Evolutionary conservation across 768 basidiomycete species (phyloP).

Genomic region (Rhizopogon vinicolor): DNA sequence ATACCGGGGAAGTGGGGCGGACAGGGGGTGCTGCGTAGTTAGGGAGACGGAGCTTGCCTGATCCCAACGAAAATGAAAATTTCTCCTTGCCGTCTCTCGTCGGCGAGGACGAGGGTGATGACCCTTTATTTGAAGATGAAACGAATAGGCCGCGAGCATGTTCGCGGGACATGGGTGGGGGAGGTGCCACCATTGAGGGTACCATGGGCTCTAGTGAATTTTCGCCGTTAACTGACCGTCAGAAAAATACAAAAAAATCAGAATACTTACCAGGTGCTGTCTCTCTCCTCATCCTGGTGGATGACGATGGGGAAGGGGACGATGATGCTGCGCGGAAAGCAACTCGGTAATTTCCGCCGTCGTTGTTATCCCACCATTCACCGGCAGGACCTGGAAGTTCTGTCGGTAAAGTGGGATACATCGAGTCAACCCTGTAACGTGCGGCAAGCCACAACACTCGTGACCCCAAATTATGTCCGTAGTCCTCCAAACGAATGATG

Average conservation of each 20-base stretch:
- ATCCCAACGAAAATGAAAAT: not conserved
- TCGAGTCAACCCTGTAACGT: constrained; percentile 35
- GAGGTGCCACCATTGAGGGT: not conserved
- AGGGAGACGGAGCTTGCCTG: constrained; percentile 23
- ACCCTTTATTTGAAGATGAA: not conserved
- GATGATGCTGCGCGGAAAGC: constrained; percentile 42
- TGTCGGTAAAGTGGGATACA: constrained; percentile 13
- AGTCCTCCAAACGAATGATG: constrained; percentile 67
- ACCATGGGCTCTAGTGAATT: constrained; percentile 6
- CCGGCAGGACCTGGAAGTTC: constrained; percentile 38
- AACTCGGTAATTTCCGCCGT: constrained; percentile 70
- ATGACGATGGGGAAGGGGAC: not conserved
- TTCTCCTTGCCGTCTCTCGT: not conserved
- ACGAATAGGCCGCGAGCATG: constrained; percentile 6
- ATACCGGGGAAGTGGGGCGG: not conserved
- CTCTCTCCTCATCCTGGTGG: constrained; percentile 14
- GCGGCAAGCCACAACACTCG: constrained; percentile 60
- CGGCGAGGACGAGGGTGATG: not conserved
- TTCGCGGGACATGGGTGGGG: constrained; percentile 7
- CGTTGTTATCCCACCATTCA: constrained; percentile 97
- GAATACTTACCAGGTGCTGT: constrained; percentile 14
- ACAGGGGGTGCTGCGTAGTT: constrained; percentile 28
- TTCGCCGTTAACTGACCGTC: not conserved
- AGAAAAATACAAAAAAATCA: not conserved
- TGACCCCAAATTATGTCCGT: constrained; percentile 42